phyloP scores from a whole-genome alignment of 2,329 filamentous ascomycete species.

The Trichoderma sp. region DNA sequence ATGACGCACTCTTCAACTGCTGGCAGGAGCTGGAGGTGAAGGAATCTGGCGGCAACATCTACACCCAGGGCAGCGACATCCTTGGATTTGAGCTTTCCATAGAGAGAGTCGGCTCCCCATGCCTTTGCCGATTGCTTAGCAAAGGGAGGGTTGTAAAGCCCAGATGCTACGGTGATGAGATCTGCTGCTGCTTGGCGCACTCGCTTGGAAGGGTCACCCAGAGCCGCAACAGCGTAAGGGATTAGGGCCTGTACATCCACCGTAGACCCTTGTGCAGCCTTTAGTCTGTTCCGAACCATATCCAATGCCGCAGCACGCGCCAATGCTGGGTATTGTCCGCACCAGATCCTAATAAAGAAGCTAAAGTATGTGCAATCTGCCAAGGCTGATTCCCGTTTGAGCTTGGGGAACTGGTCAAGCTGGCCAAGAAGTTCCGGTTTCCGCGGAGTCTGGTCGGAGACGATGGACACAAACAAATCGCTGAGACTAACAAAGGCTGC shows the following conservation, averaged over 20 bases:
- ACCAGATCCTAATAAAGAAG: constrained; percentile 76
- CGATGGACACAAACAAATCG: constrained; percentile 56
- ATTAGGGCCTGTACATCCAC: constrained; percentile 74
- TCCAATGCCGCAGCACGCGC: constrained; percentile 69
- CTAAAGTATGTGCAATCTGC: constrained; percentile 67
- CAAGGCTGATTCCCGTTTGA: constrained; percentile 54
- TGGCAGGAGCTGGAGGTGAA: constrained; percentile 68
- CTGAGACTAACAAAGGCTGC: constrained; percentile 58
- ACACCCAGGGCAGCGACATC: constrained; percentile 57
- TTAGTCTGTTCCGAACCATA: constrained; percentile 58
- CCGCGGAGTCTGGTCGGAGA: constrained; percentile 42
- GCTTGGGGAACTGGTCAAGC: constrained; percentile 55
- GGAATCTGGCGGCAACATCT: constrained; percentile 58
- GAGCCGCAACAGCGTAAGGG: constrained; percentile 75
- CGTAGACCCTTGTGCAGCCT: constrained; percentile 45
- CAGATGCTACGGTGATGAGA: constrained; percentile 57
- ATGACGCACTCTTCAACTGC: constrained; percentile 82
- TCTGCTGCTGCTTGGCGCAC: constrained; percentile 74
- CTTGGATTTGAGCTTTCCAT: constrained; percentile 50
- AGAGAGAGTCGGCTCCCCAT: constrained; percentile 66
- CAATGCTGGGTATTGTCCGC: constrained; percentile 65
- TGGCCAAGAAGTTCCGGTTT: constrained; percentile 41
- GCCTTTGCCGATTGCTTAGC: constrained; percentile 41
- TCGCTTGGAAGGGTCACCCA: constrained; percentile 72
- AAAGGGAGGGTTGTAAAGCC: constrained; percentile 42